Base-by-base conservation (phyloP, 1,284 basidiomycete genomes). In the Rhodotorula sp. region DNA sequence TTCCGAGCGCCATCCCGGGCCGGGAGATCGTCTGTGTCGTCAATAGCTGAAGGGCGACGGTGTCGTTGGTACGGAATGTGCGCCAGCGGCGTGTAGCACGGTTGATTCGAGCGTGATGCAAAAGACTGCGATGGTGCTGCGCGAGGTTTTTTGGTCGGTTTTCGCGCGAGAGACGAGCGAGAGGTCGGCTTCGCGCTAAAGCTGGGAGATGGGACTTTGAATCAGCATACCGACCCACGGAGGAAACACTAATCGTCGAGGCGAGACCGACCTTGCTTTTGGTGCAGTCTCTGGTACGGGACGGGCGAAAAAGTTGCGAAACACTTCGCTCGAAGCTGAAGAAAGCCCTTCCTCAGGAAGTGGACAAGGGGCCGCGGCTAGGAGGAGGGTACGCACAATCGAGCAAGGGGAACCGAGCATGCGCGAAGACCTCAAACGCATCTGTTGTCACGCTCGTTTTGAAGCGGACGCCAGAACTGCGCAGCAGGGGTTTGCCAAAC, bases 361-460 rank as follows among this genome's bases (percentile, higher is more conserved):
- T 7, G 12, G 6, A 16, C 45, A 60, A 54, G 12, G 1, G 38
- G 38, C 38, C 12, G 38, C 31, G 19, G 62, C 70, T 59, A 47
- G 65, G 28, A 60, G 54, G 34, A 50, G 16, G 57, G 69, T 74
- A 82, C 85, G 78, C 81, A 91, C 90, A 89, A 21, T 52, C 50
- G n/a, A 52, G n/a, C 19, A 52, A 93, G 50, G 93, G 93, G 83
- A 95, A 95, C 49, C 90, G 87, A 82, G 95, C 95, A 48, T 92
- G 92, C 5, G 92, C 93, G 81, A 86, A 95, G 2, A 95, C 94
- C n/a, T 88, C 87, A 79, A 97, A 95, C 26, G 88, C 84, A n/a
- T 92, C 88, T 60, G 91, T 92, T 79, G 90, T 92, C 5, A 89
- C 91, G 0, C 89, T 90, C 77, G 91, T 92, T 83, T 93, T 94